These are phyloP conservation scores for Cordyceps militaris DNA, from an alignment of 2,329 filamentous ascomycete genomes.

Conservation along the genomic window DNA sequence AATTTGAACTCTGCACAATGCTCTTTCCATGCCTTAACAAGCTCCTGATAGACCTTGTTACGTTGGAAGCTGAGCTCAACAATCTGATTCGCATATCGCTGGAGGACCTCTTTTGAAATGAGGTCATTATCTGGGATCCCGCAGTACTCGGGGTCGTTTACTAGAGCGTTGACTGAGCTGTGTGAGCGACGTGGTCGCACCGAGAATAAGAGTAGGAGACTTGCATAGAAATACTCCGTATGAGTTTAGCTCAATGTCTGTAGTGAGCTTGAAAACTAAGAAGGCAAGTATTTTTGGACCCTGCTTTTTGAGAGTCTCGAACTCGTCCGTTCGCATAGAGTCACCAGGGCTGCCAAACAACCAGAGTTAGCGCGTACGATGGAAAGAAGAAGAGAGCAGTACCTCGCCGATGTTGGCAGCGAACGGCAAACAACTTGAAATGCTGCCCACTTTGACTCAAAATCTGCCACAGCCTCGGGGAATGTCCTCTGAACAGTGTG, in stretches of 20 bases:
- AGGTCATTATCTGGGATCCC: background rate
- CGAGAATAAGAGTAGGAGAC: background rate
- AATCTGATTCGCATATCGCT: background rate
- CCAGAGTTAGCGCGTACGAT: background rate
- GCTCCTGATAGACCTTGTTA: slow-evolving; percentile 1
- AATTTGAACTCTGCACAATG: background rate
- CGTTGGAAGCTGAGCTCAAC: background rate
- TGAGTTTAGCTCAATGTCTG: background rate
- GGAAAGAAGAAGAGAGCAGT: background rate
- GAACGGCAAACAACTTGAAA: slow-evolving; percentile 6
- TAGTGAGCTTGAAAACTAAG: slow-evolving; percentile 2
- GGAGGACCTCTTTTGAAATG: slow-evolving; percentile 2
- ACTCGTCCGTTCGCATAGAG: slow-evolving; percentile 3
- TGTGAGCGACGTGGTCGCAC: background rate
- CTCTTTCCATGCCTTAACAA: background rate
- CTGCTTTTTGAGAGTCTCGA: slow-evolving; percentile 5
- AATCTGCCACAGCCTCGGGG: slow-evolving; percentile 7
- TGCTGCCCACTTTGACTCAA: slow-evolving; percentile 8
- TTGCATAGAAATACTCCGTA: slow-evolving; percentile 6
- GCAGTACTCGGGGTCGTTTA: background rate
- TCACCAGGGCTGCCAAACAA: background rate
- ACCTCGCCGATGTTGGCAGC: slow-evolving; percentile 8
- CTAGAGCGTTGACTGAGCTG: slow-evolving; percentile 6
- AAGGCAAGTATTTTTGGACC: slow-evolving; percentile 9
- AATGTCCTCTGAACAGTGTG: background rate